These are phyloP conservation scores for Lactifluus pinguis DNA, from an alignment of 768 basidiomycete genomes.

Conservation along the genomic window DNA sequence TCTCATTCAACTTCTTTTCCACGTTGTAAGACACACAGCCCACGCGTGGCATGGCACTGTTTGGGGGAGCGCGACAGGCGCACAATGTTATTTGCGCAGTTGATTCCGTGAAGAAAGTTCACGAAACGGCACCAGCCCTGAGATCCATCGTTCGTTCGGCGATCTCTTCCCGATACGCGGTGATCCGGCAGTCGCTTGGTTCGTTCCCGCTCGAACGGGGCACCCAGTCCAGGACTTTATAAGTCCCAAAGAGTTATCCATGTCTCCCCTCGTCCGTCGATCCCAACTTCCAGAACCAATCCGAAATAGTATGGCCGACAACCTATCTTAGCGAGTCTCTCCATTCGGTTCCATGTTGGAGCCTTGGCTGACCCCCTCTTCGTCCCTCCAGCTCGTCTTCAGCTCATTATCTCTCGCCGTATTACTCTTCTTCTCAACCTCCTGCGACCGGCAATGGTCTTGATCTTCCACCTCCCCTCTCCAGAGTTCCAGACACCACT, in stretches of 20 bases:
- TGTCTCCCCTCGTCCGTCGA: conserved; percentile 21
- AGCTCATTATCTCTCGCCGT: conserved; percentile 22
- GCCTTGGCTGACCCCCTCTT: conserved; percentile 3
- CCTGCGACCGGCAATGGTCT: conserved; percentile 33
- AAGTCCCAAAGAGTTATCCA: conserved; percentile 24
- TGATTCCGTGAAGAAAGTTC: conserved; percentile 17
- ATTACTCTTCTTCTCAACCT: conserved; percentile 27
- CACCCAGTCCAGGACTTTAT: conserved; percentile 20
- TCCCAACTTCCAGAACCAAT: conserved; percentile 22
- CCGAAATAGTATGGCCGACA: conserved; percentile 27
- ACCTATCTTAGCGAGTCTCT: conserved; percentile 27
- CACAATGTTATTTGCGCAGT: conserved; percentile 11
- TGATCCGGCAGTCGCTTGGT: conserved; percentile 29
- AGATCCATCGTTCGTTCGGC: conserved; percentile 24
- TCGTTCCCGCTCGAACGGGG: conserved; percentile 20
- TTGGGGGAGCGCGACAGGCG: conserved; percentile 3
- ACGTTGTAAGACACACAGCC: conserved; percentile 14
- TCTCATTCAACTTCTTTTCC: not conserved
- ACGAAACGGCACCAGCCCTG: conserved; percentile 17
- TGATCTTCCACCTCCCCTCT: conserved; percentile 33
- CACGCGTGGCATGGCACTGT: conserved; percentile 14
- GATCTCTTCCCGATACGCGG: conserved; percentile 27
- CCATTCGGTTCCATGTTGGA: not conserved
- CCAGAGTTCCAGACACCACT: conserved; percentile 38
- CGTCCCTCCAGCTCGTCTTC: conserved; percentile 22